Evolutionary conservation across 805 yeast genomes (phyloP).

Genomic region (Priceomyces fermenticarens): DNA sequence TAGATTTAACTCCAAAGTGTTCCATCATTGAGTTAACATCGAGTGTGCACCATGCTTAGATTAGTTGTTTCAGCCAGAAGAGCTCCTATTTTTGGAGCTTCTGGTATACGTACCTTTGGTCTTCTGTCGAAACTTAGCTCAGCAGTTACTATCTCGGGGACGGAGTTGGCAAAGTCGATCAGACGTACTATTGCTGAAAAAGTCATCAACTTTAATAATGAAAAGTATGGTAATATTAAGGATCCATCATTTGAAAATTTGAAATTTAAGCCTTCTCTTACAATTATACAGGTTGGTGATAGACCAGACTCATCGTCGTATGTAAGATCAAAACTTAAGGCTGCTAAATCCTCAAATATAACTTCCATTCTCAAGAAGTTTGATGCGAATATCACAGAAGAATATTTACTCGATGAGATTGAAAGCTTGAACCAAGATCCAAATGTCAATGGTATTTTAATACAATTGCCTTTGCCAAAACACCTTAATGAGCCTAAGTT

Average conservation of each 20-base stretch:
- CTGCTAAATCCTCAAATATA: slow-evolving; percentile 81
- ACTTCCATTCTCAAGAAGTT: slow-evolving; percentile 63
- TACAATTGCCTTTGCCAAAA: slow-evolving; percentile 86
- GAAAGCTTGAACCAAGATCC: slow-evolving; percentile 68
- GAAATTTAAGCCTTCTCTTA: slow-evolving; percentile 67
- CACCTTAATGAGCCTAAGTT: slow-evolving; percentile 74
- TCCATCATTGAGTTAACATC: too few relatives aligned
- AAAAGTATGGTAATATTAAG: slow-evolving; percentile 19
- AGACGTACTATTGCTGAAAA: slow-evolving; percentile 37
- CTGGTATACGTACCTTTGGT: too few relatives aligned
- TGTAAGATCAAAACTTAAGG: slow-evolving; percentile 87
- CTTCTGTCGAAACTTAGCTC: slow-evolving; percentile 5
- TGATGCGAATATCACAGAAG: slow-evolving; percentile 60
- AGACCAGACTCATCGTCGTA: slow-evolving; percentile 91
- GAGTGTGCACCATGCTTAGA: too few relatives aligned
- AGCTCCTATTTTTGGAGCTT: too few relatives aligned
- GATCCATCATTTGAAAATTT: slow-evolving; percentile 25
- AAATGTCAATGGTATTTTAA: slow-evolving; percentile 77
- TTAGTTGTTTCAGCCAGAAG: too few relatives aligned
- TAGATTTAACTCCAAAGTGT: too few relatives aligned
- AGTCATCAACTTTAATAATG: slow-evolving; percentile 34
- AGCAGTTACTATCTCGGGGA: slow-evolving; percentile 41
- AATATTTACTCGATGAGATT: slow-evolving; percentile 56
- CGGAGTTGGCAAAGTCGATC: slow-evolving; percentile 37
- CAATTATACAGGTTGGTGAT: slow-evolving; percentile 85